phyloP scores from a whole-genome alignment of 352 stramenopile species.

The Lagenidium sp. region DNA sequence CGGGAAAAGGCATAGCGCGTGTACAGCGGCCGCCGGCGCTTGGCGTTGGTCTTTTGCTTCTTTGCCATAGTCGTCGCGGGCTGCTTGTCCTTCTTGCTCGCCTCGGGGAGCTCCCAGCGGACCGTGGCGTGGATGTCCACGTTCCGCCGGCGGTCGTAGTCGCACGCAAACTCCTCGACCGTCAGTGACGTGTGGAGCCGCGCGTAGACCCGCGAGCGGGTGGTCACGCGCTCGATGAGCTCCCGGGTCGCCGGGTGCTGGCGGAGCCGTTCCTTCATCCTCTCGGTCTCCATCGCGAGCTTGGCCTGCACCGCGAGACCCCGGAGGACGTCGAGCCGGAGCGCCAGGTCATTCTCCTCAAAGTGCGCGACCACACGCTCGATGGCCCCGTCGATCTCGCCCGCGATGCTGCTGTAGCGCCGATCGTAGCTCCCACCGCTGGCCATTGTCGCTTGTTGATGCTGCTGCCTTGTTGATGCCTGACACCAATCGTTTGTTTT shows the following conservation, averaged over 20 bases:
- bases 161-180: slow-evolving; percentile 49
- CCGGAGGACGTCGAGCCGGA: slow-evolving; percentile 62
- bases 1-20: slow-evolving; percentile 47
- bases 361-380: slow-evolving; percentile 68
- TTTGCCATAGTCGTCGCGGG: no score
- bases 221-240: slow-evolving; percentile 39
- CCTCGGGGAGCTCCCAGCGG: slow-evolving; percentile 31
- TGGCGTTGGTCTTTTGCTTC: slow-evolving; percentile 27
- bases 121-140: slow-evolving; percentile 46
- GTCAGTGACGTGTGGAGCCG: slow-evolving; percentile 24
- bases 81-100: slow-evolving; percentile 17
- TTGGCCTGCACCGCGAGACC: slow-evolving; percentile 43
- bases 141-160: slow-evolving; percentile 56
- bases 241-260: slow-evolving; percentile 58
- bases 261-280: slow-evolving; percentile 40
- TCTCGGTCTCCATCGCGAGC: slow-evolving; percentile 60
- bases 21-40: slow-evolving; percentile 16
- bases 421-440: slow-evolving; percentile 35
- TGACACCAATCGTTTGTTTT: no score
- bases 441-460: no score
- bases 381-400: slow-evolving; percentile 50
- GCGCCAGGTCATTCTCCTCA: slow-evolving; percentile 50
- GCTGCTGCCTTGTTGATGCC: no score
- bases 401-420: slow-evolving; percentile 49
- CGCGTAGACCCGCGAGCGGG: slow-evolving; percentile 35